Evolutionary conservation across 495 filamentous ascomycete genomes (phyloP).

Genomic region (Lasiosphaeriaceae sp.): DNA sequence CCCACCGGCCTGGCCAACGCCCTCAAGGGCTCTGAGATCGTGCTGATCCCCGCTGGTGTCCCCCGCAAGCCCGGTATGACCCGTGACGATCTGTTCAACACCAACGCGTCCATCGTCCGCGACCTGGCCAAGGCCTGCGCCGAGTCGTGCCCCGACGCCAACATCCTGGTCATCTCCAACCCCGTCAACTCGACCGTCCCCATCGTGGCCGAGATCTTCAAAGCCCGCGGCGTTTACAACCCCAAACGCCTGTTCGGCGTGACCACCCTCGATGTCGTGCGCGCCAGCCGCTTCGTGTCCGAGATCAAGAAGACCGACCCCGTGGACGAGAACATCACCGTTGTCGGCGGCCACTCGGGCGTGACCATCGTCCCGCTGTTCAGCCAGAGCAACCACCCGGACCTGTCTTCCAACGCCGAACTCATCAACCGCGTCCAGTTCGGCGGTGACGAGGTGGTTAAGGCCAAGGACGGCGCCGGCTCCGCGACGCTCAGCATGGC

Average conservation of each 20-base stretch:
- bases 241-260: constrained; percentile 98
- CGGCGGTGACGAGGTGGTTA: constrained; percentile 98
- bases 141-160: constrained; percentile 84
- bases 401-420: constrained; percentile 67
- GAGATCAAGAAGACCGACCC: constrained; percentile 89
- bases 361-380: constrained; percentile 97
- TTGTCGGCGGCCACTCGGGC: constrained; percentile 95
- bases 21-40: constrained; percentile 83
- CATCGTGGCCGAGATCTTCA: constrained; percentile 95
- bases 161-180: constrained; percentile 96
- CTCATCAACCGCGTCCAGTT: constrained; percentile 97
- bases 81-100: constrained; percentile 99
- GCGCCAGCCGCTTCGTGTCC: constrained; percentile 94
- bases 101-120: constrained; percentile 98
- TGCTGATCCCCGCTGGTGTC: constrained; percentile 96
- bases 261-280: constrained; percentile 97
- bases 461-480: constrained; percentile 97
- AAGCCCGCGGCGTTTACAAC: constrained; percentile 90
- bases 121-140: constrained; percentile 96
- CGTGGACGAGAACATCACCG: constrained; percentile 85
- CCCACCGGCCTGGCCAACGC: constrained; percentile 68
- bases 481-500: constrained; percentile 99
- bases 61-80: constrained; percentile 99
- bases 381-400: constrained; percentile 84
- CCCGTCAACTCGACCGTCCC: constrained; percentile 99